A percentile compares a stretch with the other conserved stretches of the same genome.
phyloP scores from a whole-genome alignment of 2,329 filamentous ascomycete genomes.

The Cladorrhinum sp. region DNA sequence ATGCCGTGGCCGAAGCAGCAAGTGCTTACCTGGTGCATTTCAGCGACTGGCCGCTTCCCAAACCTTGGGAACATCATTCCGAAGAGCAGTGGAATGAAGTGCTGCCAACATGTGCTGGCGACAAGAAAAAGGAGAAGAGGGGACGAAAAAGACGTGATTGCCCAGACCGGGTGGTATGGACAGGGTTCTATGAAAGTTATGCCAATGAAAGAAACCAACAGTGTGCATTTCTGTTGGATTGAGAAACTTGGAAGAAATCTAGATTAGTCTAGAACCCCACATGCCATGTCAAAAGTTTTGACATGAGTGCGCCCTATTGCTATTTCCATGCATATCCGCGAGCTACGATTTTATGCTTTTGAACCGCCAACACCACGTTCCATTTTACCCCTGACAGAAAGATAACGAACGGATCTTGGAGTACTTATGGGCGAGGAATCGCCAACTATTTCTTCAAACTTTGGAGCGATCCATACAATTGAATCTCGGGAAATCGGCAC shows the following conservation, averaged over 20 bases:
- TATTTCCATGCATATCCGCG: not conserved
- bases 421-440: not conserved
- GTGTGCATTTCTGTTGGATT: not conserved
- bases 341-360: not conserved
- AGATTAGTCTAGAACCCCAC: not conserved
- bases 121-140: not conserved
- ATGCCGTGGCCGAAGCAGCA: not conserved
- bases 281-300: not conserved
- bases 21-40: constrained; percentile 5
- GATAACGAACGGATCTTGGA: not conserved
- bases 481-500: too few species aligned
- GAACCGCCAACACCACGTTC: not conserved
- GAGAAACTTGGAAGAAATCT: not conserved
- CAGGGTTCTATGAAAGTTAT: constrained; percentile 1
- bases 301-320: not conserved
- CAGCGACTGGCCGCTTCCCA: constrained; percentile 5
- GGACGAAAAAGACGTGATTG: not conserved
- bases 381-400: not conserved
- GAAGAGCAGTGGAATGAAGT: constrained; percentile 1
- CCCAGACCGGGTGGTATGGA: constrained; percentile 4
- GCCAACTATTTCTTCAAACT: not conserved
- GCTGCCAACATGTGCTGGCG: not conserved
- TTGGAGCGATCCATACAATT: not conserved
- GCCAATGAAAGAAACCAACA: not conserved
- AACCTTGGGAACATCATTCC: not conserved